Evolutionary conservation across 192 early-diverging fungal species (phyloP), one percentile per base, ranked within the genome.

Genomic region (Spizellomyces punctatus): DNA sequence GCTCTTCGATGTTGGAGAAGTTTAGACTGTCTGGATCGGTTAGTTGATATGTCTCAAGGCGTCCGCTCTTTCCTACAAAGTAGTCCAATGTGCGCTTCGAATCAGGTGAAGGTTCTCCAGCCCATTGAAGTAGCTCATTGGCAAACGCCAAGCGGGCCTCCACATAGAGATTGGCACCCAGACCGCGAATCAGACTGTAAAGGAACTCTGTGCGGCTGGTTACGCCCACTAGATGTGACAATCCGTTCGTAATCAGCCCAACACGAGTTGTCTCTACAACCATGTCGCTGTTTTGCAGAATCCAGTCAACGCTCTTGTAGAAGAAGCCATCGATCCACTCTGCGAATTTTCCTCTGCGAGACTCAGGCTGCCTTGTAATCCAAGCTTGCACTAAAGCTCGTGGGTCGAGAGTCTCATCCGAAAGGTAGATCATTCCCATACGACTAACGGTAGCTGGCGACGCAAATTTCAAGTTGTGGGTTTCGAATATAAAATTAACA

Each of bases 381-480:
- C 85, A 86, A 4, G 67, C 71, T 9, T 77, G 75, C 1, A 84
- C 75, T 10, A 88, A 52, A 7, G 77, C 73, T 42, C 72, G 58
- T 19, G 74, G 45, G 71, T 88, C 85, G 4, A 88, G 65, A 6
- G 81, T 83, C 61, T 88, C 86, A 64, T 88, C 86, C 2, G 85
- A 87, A 27, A 88, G 76, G 66, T 83, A 88, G 41, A 88, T 88
- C 86, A 88, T 88, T n/a, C 86, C 86, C 86, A 88, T 88, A 48
- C 86, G 70, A 67, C 82, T 85, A 6, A 88, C 83, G 9, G 86
- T 88, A 8, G 86, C 86, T 5, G 86, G 86, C 8, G 86, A 88
- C 14, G 86, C 86, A 76, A 83, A 88, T 41, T 73, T 85, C 17
- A 88, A 68, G 73, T 86, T 85, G 57, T 88, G 82, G 14, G 86